These are phyloP conservation scores for Cystofilobasidium ferigula DNA, from an alignment of 768 basidiomycete genomes.

Conservation along the genomic window DNA sequence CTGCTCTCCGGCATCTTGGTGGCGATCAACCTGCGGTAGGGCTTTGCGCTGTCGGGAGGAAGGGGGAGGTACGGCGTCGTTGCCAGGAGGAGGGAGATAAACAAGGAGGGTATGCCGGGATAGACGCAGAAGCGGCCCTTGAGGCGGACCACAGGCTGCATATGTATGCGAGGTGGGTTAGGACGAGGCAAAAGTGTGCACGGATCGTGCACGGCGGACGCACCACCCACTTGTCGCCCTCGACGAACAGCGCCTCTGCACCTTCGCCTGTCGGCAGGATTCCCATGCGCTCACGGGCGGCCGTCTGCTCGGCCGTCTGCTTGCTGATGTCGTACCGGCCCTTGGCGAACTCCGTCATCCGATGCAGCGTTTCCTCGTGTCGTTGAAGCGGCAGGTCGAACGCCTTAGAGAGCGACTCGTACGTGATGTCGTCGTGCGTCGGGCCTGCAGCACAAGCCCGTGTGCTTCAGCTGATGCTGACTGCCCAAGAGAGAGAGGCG, in stretches of 20 bases:
- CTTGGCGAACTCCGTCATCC: conserved; percentile 34
- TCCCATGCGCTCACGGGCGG: conserved; percentile 78
- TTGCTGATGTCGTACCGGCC: conserved; percentile 49
- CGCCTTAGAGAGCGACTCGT: conserved; percentile 71
- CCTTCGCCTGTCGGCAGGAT: conserved; percentile 56
- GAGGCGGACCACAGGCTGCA: conserved; percentile 74
- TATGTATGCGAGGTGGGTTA: not conserved
- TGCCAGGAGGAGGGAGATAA: conserved; percentile 66
- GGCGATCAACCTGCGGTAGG: conserved; percentile 68
- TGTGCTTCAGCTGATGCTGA: not conserved
- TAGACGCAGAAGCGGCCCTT: conserved; percentile 70
- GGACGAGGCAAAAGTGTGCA: not conserved
- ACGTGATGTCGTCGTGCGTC: conserved; percentile 59
- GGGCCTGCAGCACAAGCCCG: conserved; percentile 31
- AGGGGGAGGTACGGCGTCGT: conserved; percentile 65
- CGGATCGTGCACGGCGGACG: conserved; percentile 32
- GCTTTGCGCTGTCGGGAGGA: conserved; percentile 61
- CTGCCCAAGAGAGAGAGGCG: not conserved
- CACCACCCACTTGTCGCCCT: conserved; percentile 74
- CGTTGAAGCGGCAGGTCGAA: conserved; percentile 43
- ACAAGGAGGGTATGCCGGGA: conserved; percentile 78
- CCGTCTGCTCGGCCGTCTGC: conserved; percentile 62
- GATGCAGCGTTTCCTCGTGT: conserved; percentile 13
- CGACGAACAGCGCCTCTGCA: conserved; percentile 69
- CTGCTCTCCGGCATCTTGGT: conserved; percentile 43